These are phyloP conservation scores for Symbiodinium natans DNA, from an alignment of 73 alveolate species.

Conservation along the genomic window DNA sequence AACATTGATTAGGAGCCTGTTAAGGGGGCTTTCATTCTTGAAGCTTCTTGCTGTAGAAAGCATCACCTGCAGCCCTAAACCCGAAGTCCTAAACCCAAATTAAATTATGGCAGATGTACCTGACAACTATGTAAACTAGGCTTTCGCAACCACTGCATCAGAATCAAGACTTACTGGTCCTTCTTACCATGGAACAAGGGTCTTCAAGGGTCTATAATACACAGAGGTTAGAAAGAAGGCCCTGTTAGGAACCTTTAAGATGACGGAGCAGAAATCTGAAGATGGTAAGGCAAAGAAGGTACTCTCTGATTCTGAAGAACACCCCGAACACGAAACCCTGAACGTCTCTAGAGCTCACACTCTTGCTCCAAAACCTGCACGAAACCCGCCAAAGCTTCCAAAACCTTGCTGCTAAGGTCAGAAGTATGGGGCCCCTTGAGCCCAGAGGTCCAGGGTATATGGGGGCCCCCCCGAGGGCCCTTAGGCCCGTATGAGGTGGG, in stretches of 20 bases:
- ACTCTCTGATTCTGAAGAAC: not conserved
- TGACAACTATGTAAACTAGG: not conserved
- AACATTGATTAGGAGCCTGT: not conserved
- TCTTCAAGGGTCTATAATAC: no score
- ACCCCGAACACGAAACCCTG: not conserved
- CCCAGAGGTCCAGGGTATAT: not conserved
- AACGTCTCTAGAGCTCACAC: not conserved
- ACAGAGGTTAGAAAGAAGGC: not conserved
- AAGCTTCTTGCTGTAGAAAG: not conserved
- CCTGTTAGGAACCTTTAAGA: not conserved
- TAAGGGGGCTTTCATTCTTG: not conserved
- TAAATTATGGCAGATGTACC: not conserved
- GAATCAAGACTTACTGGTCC: not conserved
- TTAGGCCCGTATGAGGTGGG: not conserved
- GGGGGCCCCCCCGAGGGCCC: not conserved
- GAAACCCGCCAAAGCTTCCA: no score
- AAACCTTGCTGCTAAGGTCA: no score
- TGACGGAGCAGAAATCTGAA: not conserved
- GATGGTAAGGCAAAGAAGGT: not conserved
- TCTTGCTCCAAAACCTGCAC: not conserved
- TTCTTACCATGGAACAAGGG: not conserved
- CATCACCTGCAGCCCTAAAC: not conserved
- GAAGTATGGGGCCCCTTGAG: no score
- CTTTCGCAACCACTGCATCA: no score
- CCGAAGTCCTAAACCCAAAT: not conserved